Percentiles rank a stretch among this genome's conserved stretches.
phyloP scores from a whole-genome alignment of 1,139 yeast genomes.

The Hyphopichia burtonii region DNA sequence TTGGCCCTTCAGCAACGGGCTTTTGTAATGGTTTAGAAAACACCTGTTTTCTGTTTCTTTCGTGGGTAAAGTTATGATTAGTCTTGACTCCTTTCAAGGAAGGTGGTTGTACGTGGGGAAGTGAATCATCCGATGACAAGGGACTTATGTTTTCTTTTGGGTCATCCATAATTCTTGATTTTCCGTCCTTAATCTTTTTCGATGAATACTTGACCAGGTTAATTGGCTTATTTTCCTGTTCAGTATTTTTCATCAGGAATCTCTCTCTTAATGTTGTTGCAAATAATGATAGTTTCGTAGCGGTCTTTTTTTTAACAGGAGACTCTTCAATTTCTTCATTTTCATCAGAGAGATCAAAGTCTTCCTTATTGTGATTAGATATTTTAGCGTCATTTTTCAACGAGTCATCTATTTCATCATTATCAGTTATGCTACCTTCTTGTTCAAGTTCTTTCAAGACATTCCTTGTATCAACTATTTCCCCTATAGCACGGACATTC shows the following conservation, averaged over 20 bases:
- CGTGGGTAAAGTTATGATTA: not conserved
- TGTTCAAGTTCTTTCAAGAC: constrained; percentile 19
- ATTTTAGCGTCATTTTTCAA: not conserved
- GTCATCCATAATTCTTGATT: not conserved
- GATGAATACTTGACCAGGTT: not conserved
- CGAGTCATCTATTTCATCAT: constrained; percentile 2
- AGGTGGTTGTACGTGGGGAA: not conserved
- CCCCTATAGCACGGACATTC: not conserved
- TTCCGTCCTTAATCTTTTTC: not conserved
- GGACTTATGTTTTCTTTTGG: not conserved
- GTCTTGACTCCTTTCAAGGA: not conserved
- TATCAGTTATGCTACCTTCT: constrained; percentile 8
- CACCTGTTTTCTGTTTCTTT: not conserved
- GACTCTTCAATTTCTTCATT: constrained; percentile 47
- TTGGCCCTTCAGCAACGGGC: not conserved
- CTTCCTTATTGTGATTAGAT: not conserved
- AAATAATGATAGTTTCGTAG: constrained; percentile 10
- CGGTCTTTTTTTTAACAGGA: constrained; percentile 26
- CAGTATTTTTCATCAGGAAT: constrained; percentile 22
- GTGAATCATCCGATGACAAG: constrained; percentile 2
- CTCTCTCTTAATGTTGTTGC: constrained; percentile 24
- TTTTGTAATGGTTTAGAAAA: not conserved
- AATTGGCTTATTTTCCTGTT: no score
- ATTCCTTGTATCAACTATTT: constrained; percentile 10
- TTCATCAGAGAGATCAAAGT: constrained; percentile 23